Percentiles rank a stretch among this genome's conserved stretches.
Evolutionary conservation across 768 basidiomycete genomes (phyloP).

Genomic region (Boletus subcaerulescens): DNA sequence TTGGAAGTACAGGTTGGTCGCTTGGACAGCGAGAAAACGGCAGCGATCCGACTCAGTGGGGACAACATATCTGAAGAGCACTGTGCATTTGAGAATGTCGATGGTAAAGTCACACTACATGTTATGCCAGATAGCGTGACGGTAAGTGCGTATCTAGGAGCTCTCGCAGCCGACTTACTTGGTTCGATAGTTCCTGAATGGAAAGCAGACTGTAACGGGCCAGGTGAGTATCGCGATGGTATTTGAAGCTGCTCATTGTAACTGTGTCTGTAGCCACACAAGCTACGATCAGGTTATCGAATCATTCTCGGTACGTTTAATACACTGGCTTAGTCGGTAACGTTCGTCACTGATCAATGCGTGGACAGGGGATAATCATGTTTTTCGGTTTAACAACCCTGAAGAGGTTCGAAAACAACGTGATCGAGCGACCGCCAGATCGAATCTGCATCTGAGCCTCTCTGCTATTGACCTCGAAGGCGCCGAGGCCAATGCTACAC

Average conservation of each 20-base stretch:
- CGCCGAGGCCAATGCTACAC: conserved; percentile 37
- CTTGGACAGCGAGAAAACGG: conserved; percentile 73
- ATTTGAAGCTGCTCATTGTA: conserved; percentile 4
- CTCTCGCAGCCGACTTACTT: conserved; percentile 11
- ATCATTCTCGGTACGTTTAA: conserved; percentile 80
- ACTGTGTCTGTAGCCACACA: conserved; percentile 52
- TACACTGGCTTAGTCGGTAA: background rate
- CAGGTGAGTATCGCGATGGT: conserved; percentile 49
- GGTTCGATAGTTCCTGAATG: conserved; percentile 78
- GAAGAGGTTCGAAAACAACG: conserved; percentile 92
- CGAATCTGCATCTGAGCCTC: conserved; percentile 62
- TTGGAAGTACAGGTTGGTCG: conserved; percentile 66
- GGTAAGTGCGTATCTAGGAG: conserved; percentile 42
- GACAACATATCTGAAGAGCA: conserved; percentile 90
- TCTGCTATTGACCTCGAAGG: conserved; percentile 66
- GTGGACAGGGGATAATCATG: conserved; percentile 85
- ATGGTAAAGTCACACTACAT: conserved; percentile 81
- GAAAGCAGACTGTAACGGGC: conserved; percentile 75
- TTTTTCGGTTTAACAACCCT: conserved; percentile 96
- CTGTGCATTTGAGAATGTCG: conserved; percentile 84
- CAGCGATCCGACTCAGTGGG: conserved; percentile 90
- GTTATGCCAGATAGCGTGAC: conserved; percentile 80
- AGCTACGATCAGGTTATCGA: conserved; percentile 90
- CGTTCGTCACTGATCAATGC: conserved; percentile 3
- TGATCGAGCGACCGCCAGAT: conserved; percentile 73